A percentile compares a stretch with the other conserved stretches of the same genome.
Evolutionary conservation across 495 filamentous ascomycete species (phyloP).

Genomic region (Xylaria bambusicola): DNA sequence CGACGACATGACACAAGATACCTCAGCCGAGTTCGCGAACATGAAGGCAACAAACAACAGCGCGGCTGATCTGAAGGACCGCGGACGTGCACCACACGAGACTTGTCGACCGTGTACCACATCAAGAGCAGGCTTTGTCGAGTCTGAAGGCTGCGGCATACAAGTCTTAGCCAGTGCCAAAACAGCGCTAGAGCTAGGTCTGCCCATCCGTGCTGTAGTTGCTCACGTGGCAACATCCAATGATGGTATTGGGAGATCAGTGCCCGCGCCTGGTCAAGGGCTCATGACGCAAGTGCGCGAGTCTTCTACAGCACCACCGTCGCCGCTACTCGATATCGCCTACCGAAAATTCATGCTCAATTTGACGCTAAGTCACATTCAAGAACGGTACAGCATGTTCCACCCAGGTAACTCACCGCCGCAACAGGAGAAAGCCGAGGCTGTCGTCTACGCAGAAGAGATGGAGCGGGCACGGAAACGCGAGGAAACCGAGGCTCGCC

Average conservation of each 20-base stretch:
- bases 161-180: constrained; percentile 96
- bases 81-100: constrained; percentile 90
- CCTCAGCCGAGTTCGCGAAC: constrained; percentile 97
- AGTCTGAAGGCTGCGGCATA: constrained; percentile 95
- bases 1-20: constrained; percentile 98
- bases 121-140: constrained; percentile 95
- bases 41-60: constrained; percentile 99
- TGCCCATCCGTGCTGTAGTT: constrained; percentile 92
- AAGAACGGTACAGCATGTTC: no score
- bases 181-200: constrained; percentile 93
- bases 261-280: constrained; percentile 96
- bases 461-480: constrained; percentile 79
- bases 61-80: constrained; percentile 87
- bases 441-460: constrained; percentile 75
- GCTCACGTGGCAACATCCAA: constrained; percentile 93
- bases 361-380: no score
- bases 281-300: constrained; percentile 93
- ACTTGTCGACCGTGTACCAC: constrained; percentile 97
- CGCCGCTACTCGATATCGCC: constrained; percentile 84
- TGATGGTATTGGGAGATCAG: constrained; percentile 95
- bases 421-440: constrained; percentile 93
- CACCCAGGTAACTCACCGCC: no score
- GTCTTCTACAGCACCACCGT: constrained; percentile 78
- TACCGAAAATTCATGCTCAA: no score
- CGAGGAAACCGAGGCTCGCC: constrained; percentile 86